Base-by-base conservation (phyloP, 164 flowering plant genomes). In the Houttuynia cordata region DNA sequence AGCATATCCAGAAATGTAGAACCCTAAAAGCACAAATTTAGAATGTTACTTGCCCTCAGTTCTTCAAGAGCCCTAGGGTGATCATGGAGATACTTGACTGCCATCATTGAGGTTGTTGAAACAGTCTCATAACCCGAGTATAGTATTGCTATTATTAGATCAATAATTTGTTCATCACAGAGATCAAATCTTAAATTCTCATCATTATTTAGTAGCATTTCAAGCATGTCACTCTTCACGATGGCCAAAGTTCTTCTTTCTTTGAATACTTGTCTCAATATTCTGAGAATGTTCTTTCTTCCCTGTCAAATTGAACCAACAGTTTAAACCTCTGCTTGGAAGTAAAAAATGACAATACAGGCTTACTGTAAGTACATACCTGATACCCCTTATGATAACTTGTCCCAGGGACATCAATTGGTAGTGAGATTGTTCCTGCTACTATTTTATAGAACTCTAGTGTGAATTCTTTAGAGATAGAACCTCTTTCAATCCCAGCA, bases 371-470 rank as follows among this genome's bases (percentile, higher is more conserved):
- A 19, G 45, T 10, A 21, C 8, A 3, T 63, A 89, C 98, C 83
- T 80, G 83, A 17, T 85, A 61, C 0, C 92, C 99, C 0, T 69
- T 68, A 0, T 72, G 79, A 49, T 94, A 94, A 66, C 80, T 94
- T 25, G 97, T 86, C 57, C 88, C 90, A 0, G 97, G 99, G 62
- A 94, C 85, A 62, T 94, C 76, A 66, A 94, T 91, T 37, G 97
- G 97, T 55, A 94, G 64, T 0, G 99, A 91, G 41, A 94, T 70
- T 13, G 96, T 84, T 21, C 99, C 99, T 4, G 82, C 24, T 0
- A 94, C 97, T 30, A 94, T 78, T 72, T 88, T 87, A 56, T 77
- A 84, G 71, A 94, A 91, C 73, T 84, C 96, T n/a, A 84, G 77
- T 77, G 64, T 80, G 75, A 94, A 82, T 20, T 58, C 74, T 47